A percentile compares a stretch with the other conserved stretches of the same genome.
Evolutionary conservation across 345 rosid species (phyloP).

Genomic region (Conringia planisiliqua): DNA sequence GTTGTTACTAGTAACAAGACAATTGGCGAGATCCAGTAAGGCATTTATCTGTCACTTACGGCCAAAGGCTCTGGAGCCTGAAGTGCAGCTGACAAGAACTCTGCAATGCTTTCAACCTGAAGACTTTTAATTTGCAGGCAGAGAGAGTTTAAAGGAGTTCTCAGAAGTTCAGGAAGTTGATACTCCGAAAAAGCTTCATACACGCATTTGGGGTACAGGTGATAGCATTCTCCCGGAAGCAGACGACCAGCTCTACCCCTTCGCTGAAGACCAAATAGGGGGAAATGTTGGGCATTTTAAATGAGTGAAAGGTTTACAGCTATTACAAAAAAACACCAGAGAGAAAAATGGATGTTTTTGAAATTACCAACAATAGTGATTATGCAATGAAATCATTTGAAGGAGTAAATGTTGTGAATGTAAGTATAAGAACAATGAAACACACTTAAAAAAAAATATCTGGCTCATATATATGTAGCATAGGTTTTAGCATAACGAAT

Average conservation of each 20-base stretch:
- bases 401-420: background rate
- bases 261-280: constrained; percentile 51
- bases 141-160: constrained; percentile 98
- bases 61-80: constrained; percentile 91
- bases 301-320: constrained; percentile 6
- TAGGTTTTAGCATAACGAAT: constrained; percentile 3
- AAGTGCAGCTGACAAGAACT: constrained; percentile 89
- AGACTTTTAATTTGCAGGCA: constrained; percentile 98
- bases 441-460: background rate
- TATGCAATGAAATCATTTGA: background rate
- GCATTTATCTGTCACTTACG: constrained; percentile 49
- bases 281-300: background rate
- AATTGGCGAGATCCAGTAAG: background rate
- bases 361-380: background rate
- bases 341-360: constrained; percentile 8
- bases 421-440: background rate
- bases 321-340: background rate
- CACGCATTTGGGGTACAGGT: constrained; percentile 82
- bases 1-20: background rate
- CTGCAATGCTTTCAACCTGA: constrained; percentile 85
- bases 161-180: constrained; percentile 97
- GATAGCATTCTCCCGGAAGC: constrained; percentile 93
- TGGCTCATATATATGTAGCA: background rate
- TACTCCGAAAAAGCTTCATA: constrained; percentile 95
- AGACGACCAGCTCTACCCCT: constrained; percentile 98